Evolutionary conservation across 495 filamentous ascomycete genomes (phyloP).

Genomic region (Usnea hakonensis): DNA sequence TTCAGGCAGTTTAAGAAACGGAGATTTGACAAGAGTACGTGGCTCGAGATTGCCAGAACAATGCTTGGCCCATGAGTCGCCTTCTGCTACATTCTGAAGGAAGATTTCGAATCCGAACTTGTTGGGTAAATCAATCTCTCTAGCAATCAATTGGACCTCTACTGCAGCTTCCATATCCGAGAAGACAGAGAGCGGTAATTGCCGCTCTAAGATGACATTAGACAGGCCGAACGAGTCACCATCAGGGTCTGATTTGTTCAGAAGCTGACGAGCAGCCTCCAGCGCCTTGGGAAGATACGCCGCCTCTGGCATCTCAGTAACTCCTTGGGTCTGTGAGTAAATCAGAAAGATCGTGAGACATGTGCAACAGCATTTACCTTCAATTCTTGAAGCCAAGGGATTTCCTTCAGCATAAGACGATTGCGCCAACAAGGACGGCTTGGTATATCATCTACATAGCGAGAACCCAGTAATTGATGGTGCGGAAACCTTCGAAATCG

Average conservation of each 20-base stretch:
- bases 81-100: neutral
- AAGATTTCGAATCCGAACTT: neutral
- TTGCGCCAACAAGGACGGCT: conserved; percentile 17
- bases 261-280: conserved; percentile 17
- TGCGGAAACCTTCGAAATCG: conserved; percentile 33
- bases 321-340: neutral
- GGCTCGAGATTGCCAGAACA: neutral
- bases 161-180: neutral
- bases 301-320: neutral
- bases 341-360: neutral
- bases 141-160: conserved; percentile 11
- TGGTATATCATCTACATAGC: conserved; percentile 20
- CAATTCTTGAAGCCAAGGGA: conserved; percentile 11
- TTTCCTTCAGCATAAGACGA: conserved; percentile 11
- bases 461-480: conserved; percentile 41
- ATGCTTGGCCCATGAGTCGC: neutral
- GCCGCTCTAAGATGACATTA: conserved; percentile 6
- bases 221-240: neutral
- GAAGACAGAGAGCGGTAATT: neutral
- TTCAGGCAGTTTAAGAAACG: neutral
- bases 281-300: conserved; percentile 14
- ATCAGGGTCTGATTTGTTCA: neutral
- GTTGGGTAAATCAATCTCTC: neutral
- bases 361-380: neutral
- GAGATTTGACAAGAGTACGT: neutral